Percentiles rank a stretch among this genome's conserved stretches.
phyloP scores from a whole-genome alignment of 169 alveolate species.

The Plasmodium coatneyi region DNA sequence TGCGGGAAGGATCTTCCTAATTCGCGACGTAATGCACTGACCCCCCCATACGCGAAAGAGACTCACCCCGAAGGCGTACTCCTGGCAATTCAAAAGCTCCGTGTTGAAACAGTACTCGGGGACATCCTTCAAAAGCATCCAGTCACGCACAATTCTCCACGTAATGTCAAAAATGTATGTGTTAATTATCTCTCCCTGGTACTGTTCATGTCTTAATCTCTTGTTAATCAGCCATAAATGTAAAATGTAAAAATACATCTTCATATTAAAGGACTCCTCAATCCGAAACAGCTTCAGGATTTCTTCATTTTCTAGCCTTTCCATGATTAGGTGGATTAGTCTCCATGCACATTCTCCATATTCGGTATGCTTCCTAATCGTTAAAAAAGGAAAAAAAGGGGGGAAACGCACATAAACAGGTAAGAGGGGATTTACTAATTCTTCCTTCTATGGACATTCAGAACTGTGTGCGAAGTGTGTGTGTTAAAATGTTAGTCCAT shows the following conservation, averaged over 20 bases:
- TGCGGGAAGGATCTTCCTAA: not conserved
- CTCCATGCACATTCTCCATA: conserved; percentile 82
- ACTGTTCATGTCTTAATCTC: conserved; percentile 79
- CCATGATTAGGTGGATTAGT: conserved; percentile 82
- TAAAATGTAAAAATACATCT: conserved; percentile 80
- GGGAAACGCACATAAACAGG: not conserved
- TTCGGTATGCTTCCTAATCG: conserved; percentile 66
- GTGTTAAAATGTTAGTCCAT: not conserved
- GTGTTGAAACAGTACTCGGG: conserved; percentile 65
- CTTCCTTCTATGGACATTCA: not conserved
- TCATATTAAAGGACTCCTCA: conserved; percentile 82
- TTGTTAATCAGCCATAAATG: conserved; percentile 84
- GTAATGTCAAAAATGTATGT: conserved; percentile 77
- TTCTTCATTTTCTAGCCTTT: conserved; percentile 83
- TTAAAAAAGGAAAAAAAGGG: not conserved
- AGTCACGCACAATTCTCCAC: conserved; percentile 78
- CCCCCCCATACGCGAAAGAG: not conserved
- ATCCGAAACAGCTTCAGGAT: conserved; percentile 77
- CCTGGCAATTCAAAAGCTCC: conserved; percentile 71
- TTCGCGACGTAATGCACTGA: not conserved
- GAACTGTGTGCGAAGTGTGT: not conserved
- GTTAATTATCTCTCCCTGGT: conserved; percentile 82
- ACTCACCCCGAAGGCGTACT: conserved; percentile 67
- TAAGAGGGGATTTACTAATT: not conserved
- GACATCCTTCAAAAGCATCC: conserved; percentile 79